These are phyloP conservation scores for Hygrocybe punicea DNA, from an alignment of 768 basidiomycete species.

Conservation along the genomic window DNA sequence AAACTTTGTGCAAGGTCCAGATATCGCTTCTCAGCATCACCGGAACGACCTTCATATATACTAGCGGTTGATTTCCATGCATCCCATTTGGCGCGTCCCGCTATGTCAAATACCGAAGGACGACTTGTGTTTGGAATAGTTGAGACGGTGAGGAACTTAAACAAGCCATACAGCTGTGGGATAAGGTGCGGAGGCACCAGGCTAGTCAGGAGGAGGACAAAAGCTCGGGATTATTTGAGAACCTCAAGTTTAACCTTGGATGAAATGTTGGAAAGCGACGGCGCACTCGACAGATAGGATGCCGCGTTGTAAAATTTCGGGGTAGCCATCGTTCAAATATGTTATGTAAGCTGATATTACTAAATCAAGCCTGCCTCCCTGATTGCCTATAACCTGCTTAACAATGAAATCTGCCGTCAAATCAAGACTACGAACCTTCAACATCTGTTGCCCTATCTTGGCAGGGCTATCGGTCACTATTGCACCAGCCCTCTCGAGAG, in stretches of 20 bases:
- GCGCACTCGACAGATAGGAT: constrained; percentile 55
- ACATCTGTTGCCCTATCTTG: constrained; percentile 86
- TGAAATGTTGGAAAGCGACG: constrained; percentile 54
- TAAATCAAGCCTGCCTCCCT: constrained; percentile 59
- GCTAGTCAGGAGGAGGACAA: constrained; percentile 39
- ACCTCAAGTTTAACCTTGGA: constrained; percentile 75
- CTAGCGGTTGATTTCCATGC: constrained; percentile 62
- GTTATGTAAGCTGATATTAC: constrained; percentile 12
- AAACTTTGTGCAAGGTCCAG: constrained; percentile 62
- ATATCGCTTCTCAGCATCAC: constrained; percentile 62
- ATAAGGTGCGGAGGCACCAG: constrained; percentile 9
- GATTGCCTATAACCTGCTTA: constrained; percentile 58
- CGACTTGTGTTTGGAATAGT: constrained; percentile 51
- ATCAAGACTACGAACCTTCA: constrained; percentile 57
- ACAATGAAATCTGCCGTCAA: neutral
- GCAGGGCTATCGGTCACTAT: constrained; percentile 95
- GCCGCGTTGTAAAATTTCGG: constrained; percentile 57
- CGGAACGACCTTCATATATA: constrained; percentile 38
- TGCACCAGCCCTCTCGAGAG: constrained; percentile 86
- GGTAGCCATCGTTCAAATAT: constrained; percentile 7
- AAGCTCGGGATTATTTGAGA: constrained; percentile 27
- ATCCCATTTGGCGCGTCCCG: constrained; percentile 84
- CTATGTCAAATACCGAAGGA: constrained; percentile 75
- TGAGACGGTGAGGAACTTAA: constrained; percentile 69
- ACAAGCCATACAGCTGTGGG: constrained; percentile 77